Base-by-base conservation (phyloP, 2,329 filamentous ascomycete species). In the Cladosporium sp. region DNA sequence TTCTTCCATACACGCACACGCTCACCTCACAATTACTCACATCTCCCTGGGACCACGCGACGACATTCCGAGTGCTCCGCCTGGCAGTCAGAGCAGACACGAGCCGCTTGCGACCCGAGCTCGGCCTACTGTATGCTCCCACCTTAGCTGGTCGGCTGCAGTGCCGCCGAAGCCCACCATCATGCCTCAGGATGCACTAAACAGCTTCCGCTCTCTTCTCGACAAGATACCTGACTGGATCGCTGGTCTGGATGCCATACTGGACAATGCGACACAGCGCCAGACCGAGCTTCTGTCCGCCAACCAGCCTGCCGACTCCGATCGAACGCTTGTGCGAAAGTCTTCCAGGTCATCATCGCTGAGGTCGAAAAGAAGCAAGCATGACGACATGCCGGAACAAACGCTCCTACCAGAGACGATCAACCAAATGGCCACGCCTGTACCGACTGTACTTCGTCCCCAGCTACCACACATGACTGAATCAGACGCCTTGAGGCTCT, bases 161-260 rank as follows among this genome's bases (percentile, higher is more conserved):
- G 23, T 29, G 61, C 61, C 61, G 61, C 50, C 23, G 21, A 28
- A 63, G 28, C 26, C 29, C 26, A 29, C 44, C 23, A 67, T 37
- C 53, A 77, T 77, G 75, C 71, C 74, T 59, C 70, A 74, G 57
- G 73, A 76, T 33, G 71, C 73, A 31, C 66, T 75, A 56, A 70
- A 50, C 33, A 72, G 71, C 61, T 73, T 77, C 62, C 68, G 67
- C 56, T 66, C 70, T 50, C 66, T 77, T 29, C 65, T 75, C 56
- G 69, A 75, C 29, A 72, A 67, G 52, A 70, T 75, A 16, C 74
- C 74, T 28, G 63, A 46, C 49, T 77, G 75, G 75, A 72, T 77
- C 57, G 69, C 71, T 12, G 72, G 75, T 28, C 65, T 77, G 62
- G 72, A 76, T 60, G 65, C 55, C 29, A 73, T 75, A 44, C 50